Base-by-base conservation (phyloP, 495 filamentous ascomycete species). In the Rhizodiscina lignyota region DNA sequence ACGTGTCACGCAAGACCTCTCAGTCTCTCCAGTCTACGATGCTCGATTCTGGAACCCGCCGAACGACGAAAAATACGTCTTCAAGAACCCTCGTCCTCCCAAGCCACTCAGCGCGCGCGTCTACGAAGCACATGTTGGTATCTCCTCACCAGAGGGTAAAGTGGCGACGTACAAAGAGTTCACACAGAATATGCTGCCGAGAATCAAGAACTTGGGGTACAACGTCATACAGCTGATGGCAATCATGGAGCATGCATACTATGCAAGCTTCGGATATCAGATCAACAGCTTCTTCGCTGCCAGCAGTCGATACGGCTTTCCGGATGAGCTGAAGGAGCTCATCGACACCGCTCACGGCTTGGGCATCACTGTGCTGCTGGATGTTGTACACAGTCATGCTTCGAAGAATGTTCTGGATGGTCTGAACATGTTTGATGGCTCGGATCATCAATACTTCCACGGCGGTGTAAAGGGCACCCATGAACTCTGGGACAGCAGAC, bases 221-320 rank as follows among this genome's bases (percentile, higher is more conserved):
- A 94, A 97, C 60, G 79, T 86, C 27, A 94, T 97, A 46, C 89
- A 97, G 56, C 65, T 97, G 44, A 97, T 97, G 89, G 89, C 89
- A 27, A 68, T 97, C 47, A 96, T 96, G 83, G 89, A 97, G 54
- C 89, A 97, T 60, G 87, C 89, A 19, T 97, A 97, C 63, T 97
- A 97, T 56, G 89, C 89, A 43, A 94, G 87, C 47, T 97, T 97
- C 49, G 89, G 89, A 22, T 97, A 97, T 57, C 89, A 97, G 52
- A 72, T 97, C 47, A 96, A 94, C 58, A 94, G 79, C 59, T 96
- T 97, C 67, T 97, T 96, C 51, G 91, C 89, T 26, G 87, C 85
- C 1, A 94, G 86, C 54, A 94, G 86, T 55, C 75, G 89, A 41
- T 97, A 94, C 49, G 89, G 89, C 33, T 70, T 74, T 10, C 89